phyloP scores from a whole-genome alignment of 2,329 filamentous ascomycete genomes.

The Beauveria caledonica region DNA sequence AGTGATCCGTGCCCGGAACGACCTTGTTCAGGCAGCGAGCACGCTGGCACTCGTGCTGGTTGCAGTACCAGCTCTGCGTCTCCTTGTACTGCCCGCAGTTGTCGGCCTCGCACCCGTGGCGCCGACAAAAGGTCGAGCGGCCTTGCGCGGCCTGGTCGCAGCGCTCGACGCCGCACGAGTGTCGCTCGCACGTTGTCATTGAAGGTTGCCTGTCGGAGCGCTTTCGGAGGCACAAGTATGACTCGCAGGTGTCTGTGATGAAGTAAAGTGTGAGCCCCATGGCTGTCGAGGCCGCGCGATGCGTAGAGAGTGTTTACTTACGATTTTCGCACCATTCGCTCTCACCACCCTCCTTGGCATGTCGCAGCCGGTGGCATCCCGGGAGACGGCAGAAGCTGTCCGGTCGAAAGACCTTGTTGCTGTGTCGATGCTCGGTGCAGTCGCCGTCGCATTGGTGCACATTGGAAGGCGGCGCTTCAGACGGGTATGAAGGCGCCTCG shows the following conservation, averaged over 20 bases:
- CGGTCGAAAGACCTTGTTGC: background rate
- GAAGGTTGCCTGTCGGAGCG: background rate
- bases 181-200: slow-evolving; percentile 5
- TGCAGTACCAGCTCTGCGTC: background rate
- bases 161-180: slow-evolving; percentile 2
- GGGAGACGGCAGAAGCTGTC: slow-evolving; percentile 1
- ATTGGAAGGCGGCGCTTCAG: background rate
- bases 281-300: background rate
- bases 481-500: background rate
- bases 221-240: background rate
- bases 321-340: slow-evolving; percentile 7
- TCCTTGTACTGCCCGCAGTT: slow-evolving; percentile 7
- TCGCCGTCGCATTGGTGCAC: background rate
- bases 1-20: background rate
- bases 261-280: background rate
- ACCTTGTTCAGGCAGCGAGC: background rate
- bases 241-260: background rate
- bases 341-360: background rate
- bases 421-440: slow-evolving; percentile 7
- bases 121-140: background rate
- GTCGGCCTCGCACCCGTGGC: slow-evolving; percentile 7
- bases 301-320: background rate
- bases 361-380: background rate
- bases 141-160: background rate
- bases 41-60: slow-evolving; percentile 7